Evolutionary conservation across 2,329 filamentous ascomycete genomes (phyloP), one percentile per base, ranked within the genome.

Genomic region (Botrytis fabae): DNA sequence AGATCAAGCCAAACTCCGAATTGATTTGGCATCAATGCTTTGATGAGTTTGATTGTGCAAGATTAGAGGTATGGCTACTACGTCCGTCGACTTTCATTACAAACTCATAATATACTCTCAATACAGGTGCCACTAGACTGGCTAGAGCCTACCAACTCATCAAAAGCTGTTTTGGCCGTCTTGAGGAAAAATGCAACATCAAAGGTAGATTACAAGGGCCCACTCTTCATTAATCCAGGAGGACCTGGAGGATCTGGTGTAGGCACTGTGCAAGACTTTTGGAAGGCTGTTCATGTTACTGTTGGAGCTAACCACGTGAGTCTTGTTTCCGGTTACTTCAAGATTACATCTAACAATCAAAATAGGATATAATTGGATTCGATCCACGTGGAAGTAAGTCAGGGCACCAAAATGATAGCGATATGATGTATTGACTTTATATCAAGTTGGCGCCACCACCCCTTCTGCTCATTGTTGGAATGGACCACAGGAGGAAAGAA

Each of bases 381-480:
- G 86, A 88, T 61, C 85, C 86, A 4, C 82, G 86, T 35, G 86
- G 86, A 38, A 80, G 44, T 66, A 38, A 66, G 44, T 66, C 38
- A 1, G 20, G 25, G 22, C 20, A n/a, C 1, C 12, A 51, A 44
- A 35, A 22, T 18, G 1, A 48, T 4, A 10, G 3, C 38, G 12
- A 51, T 3, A n/a, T 51, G 1, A 4, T 66, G 7, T 51, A 18
- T 38, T 66, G 22, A 51, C 44, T 65, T 14, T 64, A 44, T 9
- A 8, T 7, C 22, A 66, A 66, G 44, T 83, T 82, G 72, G 86
- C 10, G 82, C 83, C 8, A 85, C 86, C 1, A 80, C 84, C 1
- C 86, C 86, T 0, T 78, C 83, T 10, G 79, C 86, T 18, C 83
- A 86, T 61, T 88, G 86, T 77, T 88, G 86, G 85, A 79, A 78